Base-by-base conservation (phyloP, 768 basidiomycete species). In the Podaxis sp. region DNA sequence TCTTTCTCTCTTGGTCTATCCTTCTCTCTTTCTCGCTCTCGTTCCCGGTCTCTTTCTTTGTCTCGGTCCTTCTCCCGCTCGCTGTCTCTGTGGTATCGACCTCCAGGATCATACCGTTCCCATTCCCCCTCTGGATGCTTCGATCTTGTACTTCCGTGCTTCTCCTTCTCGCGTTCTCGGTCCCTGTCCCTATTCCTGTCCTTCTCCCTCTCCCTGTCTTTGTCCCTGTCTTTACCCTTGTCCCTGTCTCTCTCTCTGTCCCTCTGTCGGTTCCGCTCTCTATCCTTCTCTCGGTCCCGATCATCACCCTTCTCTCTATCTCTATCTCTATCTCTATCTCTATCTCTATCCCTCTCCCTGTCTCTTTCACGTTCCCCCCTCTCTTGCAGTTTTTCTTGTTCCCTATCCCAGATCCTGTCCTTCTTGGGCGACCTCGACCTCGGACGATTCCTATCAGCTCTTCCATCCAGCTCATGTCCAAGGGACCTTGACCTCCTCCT, bases 11-110 rank as follows among this genome's bases (percentile, higher is more conserved):
- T 62, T 15, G 63, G 69, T 51, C 28, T 38, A 51, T 62, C 50
- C 22, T 46, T 62, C 37, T 64, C 66, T 46, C 62, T 63, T 26
- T 56, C 60, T n/a, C 54, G 20, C 50, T 26, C 33, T 46, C 44
- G 44, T 28, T 64, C 30, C 20, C 56, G 58, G 13, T 69, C 67
- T 40, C 50, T 49, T 20, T 69, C 66, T 51, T 55, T 60, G 51
- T 68, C 63, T 22, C 68, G 37, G 28, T 66, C 64, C 8, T 53
- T 60, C 33, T 69, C 70, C 40, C 64, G 49, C 15, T 66, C 64
- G 8, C 17, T 8, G 17, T 61, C 36, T 28, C 52, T 20, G 12
- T 58, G 33, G 33, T 33, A 2, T n/a, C 62, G 51, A 37, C 58
- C 60, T n/a, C 66, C 56, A 17, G 66, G 63, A n/a, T 66, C 58